Evolutionary conservation across 208 protist species (phyloP).

Genomic region (Crithidia mellificae): DNA sequence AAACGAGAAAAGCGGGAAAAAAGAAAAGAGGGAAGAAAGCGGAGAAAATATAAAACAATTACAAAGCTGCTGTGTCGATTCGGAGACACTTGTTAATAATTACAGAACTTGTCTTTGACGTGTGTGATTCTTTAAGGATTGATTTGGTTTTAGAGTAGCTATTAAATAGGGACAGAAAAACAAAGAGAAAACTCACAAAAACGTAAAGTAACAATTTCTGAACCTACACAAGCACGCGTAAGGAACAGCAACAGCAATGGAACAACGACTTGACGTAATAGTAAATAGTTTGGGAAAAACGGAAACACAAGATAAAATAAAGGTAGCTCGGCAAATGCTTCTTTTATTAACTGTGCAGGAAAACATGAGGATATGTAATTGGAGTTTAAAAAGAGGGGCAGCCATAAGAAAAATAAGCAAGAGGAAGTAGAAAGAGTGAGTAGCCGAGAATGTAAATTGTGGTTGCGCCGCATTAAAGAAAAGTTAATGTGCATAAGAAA

Average conservation of each 20-base stretch:
- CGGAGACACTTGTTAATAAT: too few relatives aligned
- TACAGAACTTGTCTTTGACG: too few relatives aligned
- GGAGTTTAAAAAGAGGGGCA: too few relatives aligned
- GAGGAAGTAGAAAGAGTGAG: too few relatives aligned
- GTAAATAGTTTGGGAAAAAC: background rate
- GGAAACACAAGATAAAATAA: background rate
- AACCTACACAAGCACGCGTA: background rate
- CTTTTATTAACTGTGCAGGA: background rate
- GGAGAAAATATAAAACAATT: too few relatives aligned
- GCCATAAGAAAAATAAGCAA: conserved; percentile 1
- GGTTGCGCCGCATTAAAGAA: too few relatives aligned
- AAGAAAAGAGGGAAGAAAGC: too few relatives aligned
- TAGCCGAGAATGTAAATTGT: too few relatives aligned
- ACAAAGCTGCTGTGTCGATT: too few relatives aligned
- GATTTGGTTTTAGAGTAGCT: background rate
- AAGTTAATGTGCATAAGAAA: too few relatives aligned
- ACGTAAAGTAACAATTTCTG: background rate
- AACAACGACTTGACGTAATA: background rate
- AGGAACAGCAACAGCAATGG: background rate
- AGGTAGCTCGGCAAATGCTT: background rate
- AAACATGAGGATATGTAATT: too few relatives aligned
- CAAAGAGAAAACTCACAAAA: background rate
- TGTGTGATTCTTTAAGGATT: too few relatives aligned
- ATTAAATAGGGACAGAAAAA: background rate
- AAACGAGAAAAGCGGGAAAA: background rate